Base-by-base conservation (phyloP, 2,329 filamentous ascomycete genomes). In the Didymosphaeria variabile region DNA sequence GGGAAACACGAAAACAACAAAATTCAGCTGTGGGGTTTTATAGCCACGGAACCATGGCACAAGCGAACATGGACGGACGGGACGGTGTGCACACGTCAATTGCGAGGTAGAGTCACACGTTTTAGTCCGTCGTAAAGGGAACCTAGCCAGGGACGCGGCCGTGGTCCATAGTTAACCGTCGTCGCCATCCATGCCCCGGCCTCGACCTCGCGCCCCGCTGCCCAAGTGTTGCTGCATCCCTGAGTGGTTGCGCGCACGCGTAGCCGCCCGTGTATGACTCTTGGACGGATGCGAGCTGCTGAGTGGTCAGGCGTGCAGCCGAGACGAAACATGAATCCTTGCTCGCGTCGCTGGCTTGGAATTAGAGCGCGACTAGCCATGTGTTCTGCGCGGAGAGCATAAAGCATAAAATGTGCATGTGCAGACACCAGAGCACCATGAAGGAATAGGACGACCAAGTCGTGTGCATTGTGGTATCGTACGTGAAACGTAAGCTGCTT, bases 201-300 rank as follows among this genome's bases (percentile, higher is more conserved):
- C 40, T 42, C 36, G 38, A 44, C 38, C 52, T 55, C 31, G 23
- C 29, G 19, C 53, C 42, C 17, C 40, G 13, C 53, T 55, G 49
- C 44, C 49, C 59, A 56, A 17, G n/a, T 38, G 73, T 75, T 73
- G 70, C 73, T 77, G 73, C 73, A 71, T 72, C 62, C 75, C 54
- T 69, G 49, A 76, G 69, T 77, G 73, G 74, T 63, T 68, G 66
- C 50, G 58, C 57, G 61, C 65, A 63, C 67, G 57, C 64, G 58
- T 45, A 64, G 57, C 64, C 62, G 62, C 68, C 65, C 57, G 57
- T 46, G 53, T 55, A 55, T 55, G 53, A 55, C 66, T 72, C 73
- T 74, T 74, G 70, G 72, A 65, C 29, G 36, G 12, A 42, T 47
- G 63, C 50, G 29, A 40, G 34, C 10, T 45, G 64, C 42, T 73